Conservation (phyloP, 2,329 filamentous ascomycete genomes). For the Colletotrichum somersetense region DNA sequence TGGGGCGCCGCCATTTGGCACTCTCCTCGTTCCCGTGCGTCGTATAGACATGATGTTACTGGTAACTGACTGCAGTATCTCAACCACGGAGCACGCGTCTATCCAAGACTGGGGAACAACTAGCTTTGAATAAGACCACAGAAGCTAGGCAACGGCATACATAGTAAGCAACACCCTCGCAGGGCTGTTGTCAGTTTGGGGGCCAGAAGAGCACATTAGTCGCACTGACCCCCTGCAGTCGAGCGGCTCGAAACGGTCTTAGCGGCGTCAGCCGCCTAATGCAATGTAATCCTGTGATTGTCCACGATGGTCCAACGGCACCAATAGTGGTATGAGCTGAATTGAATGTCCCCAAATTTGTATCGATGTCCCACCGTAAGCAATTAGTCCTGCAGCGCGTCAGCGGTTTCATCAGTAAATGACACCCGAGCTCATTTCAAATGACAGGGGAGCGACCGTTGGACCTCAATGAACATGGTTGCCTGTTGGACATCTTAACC, state of each 20-base stretch:
- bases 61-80: not conserved
- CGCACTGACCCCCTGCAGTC: constrained; percentile 27
- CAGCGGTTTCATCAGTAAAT: constrained; percentile 11
- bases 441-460: constrained; percentile 21
- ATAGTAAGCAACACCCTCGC: constrained; percentile 6
- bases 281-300: constrained; percentile 38
- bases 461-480: constrained; percentile 17
- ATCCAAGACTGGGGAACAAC: constrained; percentile 16
- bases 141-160: constrained; percentile 30
- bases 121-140: constrained; percentile 27
- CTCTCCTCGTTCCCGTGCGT: constrained; percentile 33
- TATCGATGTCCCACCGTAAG: constrained; percentile 33
- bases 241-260: constrained; percentile 39
- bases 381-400: constrained; percentile 18
- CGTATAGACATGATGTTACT: constrained; percentile 37
- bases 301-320: constrained; percentile 14
- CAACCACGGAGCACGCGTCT: not conserved
- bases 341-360: constrained; percentile 17
- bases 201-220: constrained; percentile 5
- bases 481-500: constrained; percentile 22
- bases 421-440: constrained; percentile 13
- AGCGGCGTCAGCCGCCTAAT: constrained; percentile 34
- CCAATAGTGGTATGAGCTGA: constrained; percentile 32
- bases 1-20: constrained; percentile 35
- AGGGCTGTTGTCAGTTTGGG: constrained; percentile 27